phyloP scores from a whole-genome alignment of 1,284 basidiomycete genomes.

The Rhodotorula sp. region DNA sequence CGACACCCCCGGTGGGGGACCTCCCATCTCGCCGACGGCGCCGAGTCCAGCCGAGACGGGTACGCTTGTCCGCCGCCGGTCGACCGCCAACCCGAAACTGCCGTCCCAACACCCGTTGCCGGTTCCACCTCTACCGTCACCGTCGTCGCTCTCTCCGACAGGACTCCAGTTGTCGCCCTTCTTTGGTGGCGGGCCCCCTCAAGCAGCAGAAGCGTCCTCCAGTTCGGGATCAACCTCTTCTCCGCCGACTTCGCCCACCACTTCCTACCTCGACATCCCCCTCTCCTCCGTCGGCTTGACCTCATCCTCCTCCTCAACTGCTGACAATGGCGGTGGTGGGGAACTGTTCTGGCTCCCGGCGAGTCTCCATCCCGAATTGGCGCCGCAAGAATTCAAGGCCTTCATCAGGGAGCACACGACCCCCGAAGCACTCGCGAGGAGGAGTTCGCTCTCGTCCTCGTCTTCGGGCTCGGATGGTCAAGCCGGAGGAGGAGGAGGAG shows the following conservation, averaged over 20 bases:
- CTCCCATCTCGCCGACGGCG: conserved; percentile 35
- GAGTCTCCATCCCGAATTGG: conserved; percentile 92
- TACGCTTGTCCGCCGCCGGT: conserved; percentile 31
- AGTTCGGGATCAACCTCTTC: not conserved
- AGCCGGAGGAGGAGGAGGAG: too few relatives aligned
- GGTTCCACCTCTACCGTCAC: not conserved
- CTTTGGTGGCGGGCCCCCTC: not conserved
- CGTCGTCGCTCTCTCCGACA: conserved; percentile 2
- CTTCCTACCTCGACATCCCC: conserved; percentile 2
- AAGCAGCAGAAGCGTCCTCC: not conserved
- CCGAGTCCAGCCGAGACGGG: conserved; percentile 39
- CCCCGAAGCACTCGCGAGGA: conserved; percentile 47
- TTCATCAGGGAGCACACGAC: conserved; percentile 89
- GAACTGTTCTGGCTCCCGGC: conserved; percentile 97
- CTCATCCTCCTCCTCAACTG: conserved; percentile 2
- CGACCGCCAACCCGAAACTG: conserved; percentile 10
- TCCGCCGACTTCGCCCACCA: not conserved
- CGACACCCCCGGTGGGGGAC: conserved; percentile 1
- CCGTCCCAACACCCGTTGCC: conserved; percentile 37
- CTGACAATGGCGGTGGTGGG: conserved; percentile 1
- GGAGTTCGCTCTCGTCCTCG: conserved; percentile 28
- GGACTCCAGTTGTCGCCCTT: not conserved
- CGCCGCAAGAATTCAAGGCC: conserved; percentile 88
- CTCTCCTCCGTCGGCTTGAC: not conserved
- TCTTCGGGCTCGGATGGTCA: not conserved